Conservation (phyloP, 306 rosid species). For the Vigna nakashimae region DNA sequence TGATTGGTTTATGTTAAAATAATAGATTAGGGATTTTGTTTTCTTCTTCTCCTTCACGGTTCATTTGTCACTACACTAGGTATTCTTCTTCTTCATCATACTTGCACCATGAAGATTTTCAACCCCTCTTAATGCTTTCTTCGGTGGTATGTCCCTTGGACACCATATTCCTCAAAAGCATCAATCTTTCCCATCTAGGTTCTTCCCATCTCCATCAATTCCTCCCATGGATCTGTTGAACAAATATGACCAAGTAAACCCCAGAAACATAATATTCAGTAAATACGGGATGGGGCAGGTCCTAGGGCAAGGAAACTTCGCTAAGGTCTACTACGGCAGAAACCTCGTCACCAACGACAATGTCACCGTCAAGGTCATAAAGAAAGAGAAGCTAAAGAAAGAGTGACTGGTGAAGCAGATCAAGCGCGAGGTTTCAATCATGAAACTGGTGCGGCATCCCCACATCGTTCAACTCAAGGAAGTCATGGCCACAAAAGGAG, state of each 20-base stretch:
- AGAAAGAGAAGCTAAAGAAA: conserved; percentile 69
- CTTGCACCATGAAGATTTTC: conserved; percentile 47
- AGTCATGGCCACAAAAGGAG: conserved; percentile 82
- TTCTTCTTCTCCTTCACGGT: no score
- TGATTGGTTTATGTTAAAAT: no score
- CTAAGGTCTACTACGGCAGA: conserved; percentile 67
- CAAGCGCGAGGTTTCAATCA: conserved; percentile 76
- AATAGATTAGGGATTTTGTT: no score
- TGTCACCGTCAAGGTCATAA: conserved; percentile 75
- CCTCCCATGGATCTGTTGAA: conserved; percentile 38
- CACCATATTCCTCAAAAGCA: conserved; percentile 46
- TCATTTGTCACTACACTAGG: no score
- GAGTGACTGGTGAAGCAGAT: conserved; percentile 73
- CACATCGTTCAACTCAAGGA: conserved; percentile 77
- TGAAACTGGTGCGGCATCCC: conserved; percentile 78
- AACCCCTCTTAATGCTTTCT: conserved; percentile 38
- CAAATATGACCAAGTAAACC: background rate
- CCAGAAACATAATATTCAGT: conserved; percentile 56
- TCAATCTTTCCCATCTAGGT: conserved; percentile 39
- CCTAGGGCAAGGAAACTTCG: conserved; percentile 81
- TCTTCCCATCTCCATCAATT: background rate
- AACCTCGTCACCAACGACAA: conserved; percentile 61
- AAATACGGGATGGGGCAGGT: conserved; percentile 83
- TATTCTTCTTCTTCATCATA: background rate
- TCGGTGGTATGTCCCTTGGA: conserved; percentile 36